These are phyloP conservation scores for Austropuccinia psidii DNA, from an alignment of 1,284 basidiomycete species.

Conservation along the genomic window DNA sequence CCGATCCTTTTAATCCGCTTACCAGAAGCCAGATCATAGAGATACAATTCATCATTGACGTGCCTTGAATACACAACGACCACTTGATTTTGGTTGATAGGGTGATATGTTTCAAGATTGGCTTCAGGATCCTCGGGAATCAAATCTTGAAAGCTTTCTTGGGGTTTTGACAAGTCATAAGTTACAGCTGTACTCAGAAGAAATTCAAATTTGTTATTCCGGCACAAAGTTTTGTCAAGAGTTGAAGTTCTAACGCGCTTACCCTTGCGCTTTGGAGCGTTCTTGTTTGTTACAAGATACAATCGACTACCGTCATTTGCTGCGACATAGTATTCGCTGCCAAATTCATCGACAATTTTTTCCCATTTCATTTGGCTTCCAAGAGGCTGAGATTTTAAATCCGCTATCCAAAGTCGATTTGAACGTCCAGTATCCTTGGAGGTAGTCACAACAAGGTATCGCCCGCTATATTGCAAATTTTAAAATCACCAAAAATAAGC, in stretches of 20 bases:
- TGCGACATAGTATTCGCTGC: conserved; percentile 53
- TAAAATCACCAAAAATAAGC: background rate
- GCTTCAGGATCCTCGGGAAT: conserved; percentile 62
- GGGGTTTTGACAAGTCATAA: conserved; percentile 57
- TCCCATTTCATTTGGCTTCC: conserved; percentile 61
- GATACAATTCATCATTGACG: conserved; percentile 74
- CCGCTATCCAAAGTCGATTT: conserved; percentile 66
- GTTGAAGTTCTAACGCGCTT: no score
- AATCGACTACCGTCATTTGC: conserved; percentile 40
- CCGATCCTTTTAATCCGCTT: conserved; percentile 57
- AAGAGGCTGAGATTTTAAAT: conserved; percentile 57
- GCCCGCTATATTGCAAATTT: conserved; percentile 35
- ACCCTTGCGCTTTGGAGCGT: conserved; percentile 33
- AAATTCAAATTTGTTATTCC: background rate
- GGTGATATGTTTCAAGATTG: conserved; percentile 56
- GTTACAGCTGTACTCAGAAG: conserved; percentile 57
- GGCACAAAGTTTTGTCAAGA: conserved; percentile 53
- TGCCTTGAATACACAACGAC: conserved; percentile 64
- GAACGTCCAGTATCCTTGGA: conserved; percentile 60
- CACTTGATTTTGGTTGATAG: conserved; percentile 58
- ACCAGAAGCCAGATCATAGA: conserved; percentile 59
- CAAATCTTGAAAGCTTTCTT: conserved; percentile 55
- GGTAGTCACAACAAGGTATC: conserved; percentile 58
- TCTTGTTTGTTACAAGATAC: conserved; percentile 37
- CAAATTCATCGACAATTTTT: conserved; percentile 60